These are phyloP conservation scores for Abortiporus biennis DNA, from an alignment of 1,284 basidiomycete genomes.

Conservation along the genomic window DNA sequence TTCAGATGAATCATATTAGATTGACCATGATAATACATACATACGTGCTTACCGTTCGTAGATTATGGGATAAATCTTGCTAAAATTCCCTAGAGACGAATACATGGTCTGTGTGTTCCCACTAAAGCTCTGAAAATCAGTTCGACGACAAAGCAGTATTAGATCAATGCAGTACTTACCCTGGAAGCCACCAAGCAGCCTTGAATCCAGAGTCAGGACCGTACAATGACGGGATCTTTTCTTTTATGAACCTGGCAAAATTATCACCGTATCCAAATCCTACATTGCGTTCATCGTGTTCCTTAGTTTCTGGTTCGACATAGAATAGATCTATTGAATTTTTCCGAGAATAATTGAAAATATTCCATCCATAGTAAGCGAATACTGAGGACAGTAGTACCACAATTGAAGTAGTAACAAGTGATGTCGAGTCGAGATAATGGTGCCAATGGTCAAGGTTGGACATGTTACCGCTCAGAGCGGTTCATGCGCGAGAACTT, in stretches of 20 bases:
- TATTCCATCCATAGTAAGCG: no score
- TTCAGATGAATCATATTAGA: not conserved
- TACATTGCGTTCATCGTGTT: not conserved
- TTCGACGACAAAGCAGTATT: not conserved
- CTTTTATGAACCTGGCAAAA: slow-evolving; percentile 14
- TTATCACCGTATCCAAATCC: not conserved
- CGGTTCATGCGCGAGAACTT: no score
- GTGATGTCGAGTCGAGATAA: no score
- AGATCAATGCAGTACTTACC: slow-evolving; percentile 12
- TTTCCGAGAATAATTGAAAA: not conserved
- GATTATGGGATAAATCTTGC: slow-evolving; percentile 16
- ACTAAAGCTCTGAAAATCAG: slow-evolving; percentile 9
- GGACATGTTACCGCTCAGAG: no score
- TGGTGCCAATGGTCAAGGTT: no score
- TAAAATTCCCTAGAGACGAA: slow-evolving; percentile 20
- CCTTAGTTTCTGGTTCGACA: not conserved
- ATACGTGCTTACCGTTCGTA: slow-evolving; percentile 18
- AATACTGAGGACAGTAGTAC: no score
- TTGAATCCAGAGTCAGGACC: slow-evolving; percentile 12
- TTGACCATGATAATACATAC: not conserved
- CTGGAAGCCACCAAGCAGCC: slow-evolving; percentile 21
- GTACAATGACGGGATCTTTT: slow-evolving; percentile 15
- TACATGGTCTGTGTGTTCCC: slow-evolving; percentile 22
- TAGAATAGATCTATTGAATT: not conserved
- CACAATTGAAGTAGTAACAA: no score